These are phyloP conservation scores for Eimeria maxima DNA, from an alignment of 169 alveolate species.

Conservation along the genomic window DNA sequence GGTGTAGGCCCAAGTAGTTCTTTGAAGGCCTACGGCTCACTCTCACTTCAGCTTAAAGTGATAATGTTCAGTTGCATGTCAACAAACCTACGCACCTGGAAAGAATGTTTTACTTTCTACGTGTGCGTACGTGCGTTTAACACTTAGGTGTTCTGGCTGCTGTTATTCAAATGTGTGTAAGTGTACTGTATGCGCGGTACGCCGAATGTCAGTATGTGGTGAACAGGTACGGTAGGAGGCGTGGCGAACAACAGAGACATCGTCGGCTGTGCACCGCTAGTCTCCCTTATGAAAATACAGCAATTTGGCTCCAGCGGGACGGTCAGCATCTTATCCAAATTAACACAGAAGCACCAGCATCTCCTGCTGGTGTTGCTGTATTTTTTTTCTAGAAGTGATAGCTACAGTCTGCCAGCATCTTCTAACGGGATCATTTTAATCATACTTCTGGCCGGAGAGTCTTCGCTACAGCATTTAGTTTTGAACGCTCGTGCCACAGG, in stretches of 20 bases:
- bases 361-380: neutral
- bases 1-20: neutral
- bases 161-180: neutral
- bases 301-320: conserved; percentile 55
- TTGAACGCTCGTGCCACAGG: neutral
- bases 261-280: conserved; percentile 84
- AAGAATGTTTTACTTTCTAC: neutral
- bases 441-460: neutral
- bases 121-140: neutral
- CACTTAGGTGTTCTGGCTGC: neutral
- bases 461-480: neutral
- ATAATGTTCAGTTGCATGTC: too few relatives aligned
- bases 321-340: neutral
- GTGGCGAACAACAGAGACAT: conserved; percentile 81
- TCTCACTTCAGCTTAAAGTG: neutral
- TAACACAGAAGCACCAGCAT: neutral
- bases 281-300: conserved; percentile 44
- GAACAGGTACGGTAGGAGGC: conserved; percentile 87
- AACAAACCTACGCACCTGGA: too few relatives aligned
- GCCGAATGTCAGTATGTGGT: neutral
- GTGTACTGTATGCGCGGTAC: neutral
- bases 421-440: neutral
- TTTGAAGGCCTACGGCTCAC: neutral
- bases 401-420: neutral
- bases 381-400: neutral